A percentile compares a stretch with the other conserved stretches of the same genome.
Conservation (phyloP, 768 basidiomycete species). For the Clavulina sp. region DNA sequence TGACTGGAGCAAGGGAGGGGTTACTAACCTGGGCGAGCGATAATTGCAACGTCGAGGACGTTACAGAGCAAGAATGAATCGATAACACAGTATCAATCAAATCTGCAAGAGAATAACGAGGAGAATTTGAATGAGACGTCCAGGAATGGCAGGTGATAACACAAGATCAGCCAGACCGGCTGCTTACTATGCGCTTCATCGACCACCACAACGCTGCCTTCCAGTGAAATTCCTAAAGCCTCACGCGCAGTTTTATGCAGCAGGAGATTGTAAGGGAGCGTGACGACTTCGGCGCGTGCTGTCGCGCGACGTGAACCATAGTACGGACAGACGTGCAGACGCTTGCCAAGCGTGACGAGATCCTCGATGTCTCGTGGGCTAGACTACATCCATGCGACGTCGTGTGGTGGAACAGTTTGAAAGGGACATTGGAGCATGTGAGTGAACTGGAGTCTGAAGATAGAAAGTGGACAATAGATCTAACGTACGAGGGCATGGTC, state of each 20-base stretch:
- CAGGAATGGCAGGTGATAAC: not conserved
- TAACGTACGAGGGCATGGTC: conserved; percentile 64
- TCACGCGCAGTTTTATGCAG: conserved; percentile 70
- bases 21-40: conserved; percentile 41
- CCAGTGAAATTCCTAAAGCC: conserved; percentile 71
- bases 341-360: conserved; percentile 52
- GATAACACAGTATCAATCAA: conserved; percentile 80
- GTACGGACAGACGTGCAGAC: conserved; percentile 69
- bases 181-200: conserved; percentile 92
- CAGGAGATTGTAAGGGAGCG: conserved; percentile 84
- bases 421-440: not conserved
- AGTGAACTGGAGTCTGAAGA: conserved; percentile 1
- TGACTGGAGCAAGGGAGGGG: conserved; percentile 28
- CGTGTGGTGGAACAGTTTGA: not conserved
- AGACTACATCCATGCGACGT: conserved; percentile 31
- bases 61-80: conserved; percentile 55
- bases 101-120: too few relatives aligned
- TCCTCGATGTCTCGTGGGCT: conserved; percentile 90
- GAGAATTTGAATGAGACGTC: not conserved
- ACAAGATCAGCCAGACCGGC: not conserved
- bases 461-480: too few relatives aligned
- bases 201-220: conserved; percentile 70
- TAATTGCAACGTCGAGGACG: conserved; percentile 34
- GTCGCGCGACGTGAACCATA: conserved; percentile 82
- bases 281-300: conserved; percentile 84